phyloP scores from a whole-genome alignment of 75 land plant genomes.

The Adiantum capillusveneris region DNA sequence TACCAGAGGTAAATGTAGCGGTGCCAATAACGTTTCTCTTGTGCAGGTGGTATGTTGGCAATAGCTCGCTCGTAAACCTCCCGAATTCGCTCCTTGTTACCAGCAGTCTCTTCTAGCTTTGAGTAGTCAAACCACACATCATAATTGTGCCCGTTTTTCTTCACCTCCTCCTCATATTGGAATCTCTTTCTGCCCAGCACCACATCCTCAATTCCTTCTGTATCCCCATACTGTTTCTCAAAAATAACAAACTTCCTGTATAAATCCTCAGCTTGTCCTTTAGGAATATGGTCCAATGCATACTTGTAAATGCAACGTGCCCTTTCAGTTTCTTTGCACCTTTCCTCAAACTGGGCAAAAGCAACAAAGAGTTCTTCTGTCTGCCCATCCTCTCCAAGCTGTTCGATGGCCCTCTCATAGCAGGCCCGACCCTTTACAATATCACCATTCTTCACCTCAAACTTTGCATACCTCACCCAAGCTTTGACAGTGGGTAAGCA shows the following conservation, averaged over 20 bases:
- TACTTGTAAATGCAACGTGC: constrained; percentile 73
- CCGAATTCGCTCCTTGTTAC: constrained; percentile 64
- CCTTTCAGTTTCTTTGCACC: constrained; percentile 74
- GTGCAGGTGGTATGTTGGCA: constrained; percentile 93
- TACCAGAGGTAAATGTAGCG: constrained; percentile 92
- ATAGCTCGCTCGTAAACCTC: constrained; percentile 93
- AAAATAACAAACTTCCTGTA: constrained; percentile 82
- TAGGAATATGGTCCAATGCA: constrained; percentile 85
- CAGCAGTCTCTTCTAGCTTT: constrained; percentile 81
- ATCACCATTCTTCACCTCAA: constrained; percentile 88
- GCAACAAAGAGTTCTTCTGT: constrained; percentile 86
- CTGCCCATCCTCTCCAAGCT: constrained; percentile 83
- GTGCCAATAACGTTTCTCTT: constrained; percentile 97
- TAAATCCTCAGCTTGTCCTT: constrained; percentile 77
- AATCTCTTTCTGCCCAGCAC: constrained; percentile 92
- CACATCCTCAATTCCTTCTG: constrained; percentile 92
- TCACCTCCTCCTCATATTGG: constrained; percentile 93
- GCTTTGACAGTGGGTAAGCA: constrained; percentile 62
- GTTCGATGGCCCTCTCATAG: constrained; percentile 69
- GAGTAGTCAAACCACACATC: constrained; percentile 95
- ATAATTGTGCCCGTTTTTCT: constrained; percentile 81
- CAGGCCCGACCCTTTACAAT: constrained; percentile 42
- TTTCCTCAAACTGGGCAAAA: constrained; percentile 92
- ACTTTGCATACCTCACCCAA: constrained; percentile 75
- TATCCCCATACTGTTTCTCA: constrained; percentile 90